phyloP scores from a whole-genome alignment of 805 yeast species.

The Suhomyces sp. region DNA sequence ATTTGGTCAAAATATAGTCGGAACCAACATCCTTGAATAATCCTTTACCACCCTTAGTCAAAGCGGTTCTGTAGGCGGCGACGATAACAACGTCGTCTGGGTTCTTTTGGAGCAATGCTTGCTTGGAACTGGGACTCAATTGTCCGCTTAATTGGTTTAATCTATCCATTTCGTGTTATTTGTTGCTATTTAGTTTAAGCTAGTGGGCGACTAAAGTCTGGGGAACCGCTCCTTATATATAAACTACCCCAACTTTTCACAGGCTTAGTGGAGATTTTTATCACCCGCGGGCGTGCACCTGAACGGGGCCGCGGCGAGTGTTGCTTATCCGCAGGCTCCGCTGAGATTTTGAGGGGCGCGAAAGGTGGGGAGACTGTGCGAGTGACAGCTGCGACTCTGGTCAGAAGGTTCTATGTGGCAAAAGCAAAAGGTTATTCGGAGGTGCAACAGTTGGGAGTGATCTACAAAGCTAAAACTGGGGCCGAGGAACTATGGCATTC shows the following conservation, averaged over 20 bases:
- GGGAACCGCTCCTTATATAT: conserved; percentile 1
- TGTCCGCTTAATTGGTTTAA: conserved; percentile 46
- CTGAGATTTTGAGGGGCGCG: neutral
- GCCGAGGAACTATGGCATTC: neutral
- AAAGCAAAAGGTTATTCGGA: neutral
- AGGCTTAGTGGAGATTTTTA: neutral
- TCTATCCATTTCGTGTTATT: conserved; percentile 37
- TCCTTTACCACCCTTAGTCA: conserved; percentile 86
- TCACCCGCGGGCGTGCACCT: neutral
- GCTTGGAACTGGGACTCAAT: conserved; percentile 40
- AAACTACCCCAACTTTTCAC: neutral
- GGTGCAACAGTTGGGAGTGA: neutral
- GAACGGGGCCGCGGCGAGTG: neutral
- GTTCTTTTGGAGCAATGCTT: conserved; percentile 50
- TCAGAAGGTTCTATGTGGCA: neutral
- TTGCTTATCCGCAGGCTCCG: neutral
- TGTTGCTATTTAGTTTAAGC: neutral
- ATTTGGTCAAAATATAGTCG: conserved; percentile 69
- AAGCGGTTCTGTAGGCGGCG: conserved; percentile 86
- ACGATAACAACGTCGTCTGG: conserved; percentile 91
- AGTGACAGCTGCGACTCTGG: neutral
- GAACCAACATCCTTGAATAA: conserved; percentile 77
- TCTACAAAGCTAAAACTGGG: neutral
- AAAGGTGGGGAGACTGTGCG: neutral
- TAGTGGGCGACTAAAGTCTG: neutral